Evolutionary conservation across 305 asterid genomes (phyloP).

Genomic region (Fraxinus sp.): DNA sequence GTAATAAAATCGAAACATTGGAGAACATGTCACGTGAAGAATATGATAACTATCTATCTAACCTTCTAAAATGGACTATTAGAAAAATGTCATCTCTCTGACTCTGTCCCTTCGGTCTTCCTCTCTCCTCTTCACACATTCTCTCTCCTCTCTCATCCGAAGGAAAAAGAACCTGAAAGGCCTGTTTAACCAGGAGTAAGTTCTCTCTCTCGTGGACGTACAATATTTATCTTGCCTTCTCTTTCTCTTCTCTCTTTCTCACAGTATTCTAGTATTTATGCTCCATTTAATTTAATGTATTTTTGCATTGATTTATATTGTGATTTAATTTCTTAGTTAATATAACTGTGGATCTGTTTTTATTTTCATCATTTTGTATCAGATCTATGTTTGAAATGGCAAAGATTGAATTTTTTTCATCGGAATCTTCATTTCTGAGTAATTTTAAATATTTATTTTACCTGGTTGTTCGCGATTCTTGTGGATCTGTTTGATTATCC

Average conservation of each 20-base stretch:
- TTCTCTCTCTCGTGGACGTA: constrained; percentile 34
- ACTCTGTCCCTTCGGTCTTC: constrained; percentile 37
- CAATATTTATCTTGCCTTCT: neutral
- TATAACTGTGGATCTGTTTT: constrained; percentile 44
- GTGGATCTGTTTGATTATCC: constrained; percentile 26
- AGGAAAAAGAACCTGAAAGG: constrained; percentile 67
- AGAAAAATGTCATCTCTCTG: constrained; percentile 14
- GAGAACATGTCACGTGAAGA: neutral
- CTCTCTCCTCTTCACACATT: constrained; percentile 29
- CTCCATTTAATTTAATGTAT: constrained; percentile 5
- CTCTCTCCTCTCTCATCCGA: constrained; percentile 44
- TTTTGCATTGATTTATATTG: neutral
- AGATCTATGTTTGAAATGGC: constrained; percentile 44
- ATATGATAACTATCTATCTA: neutral
- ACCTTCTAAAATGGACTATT: neutral
- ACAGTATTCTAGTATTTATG: constrained; percentile 21
- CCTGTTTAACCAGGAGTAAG: constrained; percentile 87
- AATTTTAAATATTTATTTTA: constrained; percentile 1
- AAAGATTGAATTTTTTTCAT: constrained; percentile 35
- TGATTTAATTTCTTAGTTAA: constrained; percentile 8
- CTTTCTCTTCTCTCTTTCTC: constrained; percentile 27
- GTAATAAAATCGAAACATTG: neutral
- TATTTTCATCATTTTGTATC: constrained; percentile 10
- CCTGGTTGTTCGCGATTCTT: neutral
- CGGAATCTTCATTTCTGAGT: constrained; percentile 24